phyloP scores from a whole-genome alignment of 768 basidiomycete species.

The Cantharellus anzutake region DNA sequence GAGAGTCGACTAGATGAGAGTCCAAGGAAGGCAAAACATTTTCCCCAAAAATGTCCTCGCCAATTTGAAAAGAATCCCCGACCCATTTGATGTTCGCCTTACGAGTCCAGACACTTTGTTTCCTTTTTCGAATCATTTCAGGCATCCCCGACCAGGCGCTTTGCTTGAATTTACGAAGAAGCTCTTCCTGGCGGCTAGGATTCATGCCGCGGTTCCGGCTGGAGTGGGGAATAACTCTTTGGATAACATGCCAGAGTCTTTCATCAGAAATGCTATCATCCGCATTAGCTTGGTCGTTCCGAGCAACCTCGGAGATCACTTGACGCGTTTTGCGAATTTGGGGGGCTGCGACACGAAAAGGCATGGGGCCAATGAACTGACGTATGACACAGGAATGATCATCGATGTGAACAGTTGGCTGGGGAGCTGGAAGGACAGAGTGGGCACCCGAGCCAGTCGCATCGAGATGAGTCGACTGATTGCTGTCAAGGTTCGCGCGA shows the following conservation, averaged over 20 bases:
- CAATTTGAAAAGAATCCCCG: slow-evolving; percentile 60
- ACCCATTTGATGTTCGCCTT: slow-evolving; percentile 27
- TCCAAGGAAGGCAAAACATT: background rate
- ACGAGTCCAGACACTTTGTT: slow-evolving; percentile 14
- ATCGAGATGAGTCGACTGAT: background rate
- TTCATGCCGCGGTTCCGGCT: slow-evolving; percentile 47
- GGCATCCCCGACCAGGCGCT: slow-evolving; percentile 30
- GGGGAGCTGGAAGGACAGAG: slow-evolving; percentile 5
- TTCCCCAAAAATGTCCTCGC: slow-evolving; percentile 39
- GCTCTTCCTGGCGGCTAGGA: slow-evolving; percentile 31
- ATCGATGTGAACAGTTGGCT: slow-evolving; percentile 9
- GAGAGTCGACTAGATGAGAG: too few relatives aligned
- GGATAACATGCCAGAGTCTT: background rate
- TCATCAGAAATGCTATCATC: slow-evolving; percentile 19
- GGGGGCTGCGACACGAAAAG: slow-evolving; percentile 32
- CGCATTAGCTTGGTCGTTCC: slow-evolving; percentile 4
- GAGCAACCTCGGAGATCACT: background rate
- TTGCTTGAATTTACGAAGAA: slow-evolving; percentile 40
- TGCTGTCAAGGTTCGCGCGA: background rate
- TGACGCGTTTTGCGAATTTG: slow-evolving; percentile 16
- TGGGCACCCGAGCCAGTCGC: background rate
- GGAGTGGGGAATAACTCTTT: background rate
- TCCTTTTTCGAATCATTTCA: background rate
- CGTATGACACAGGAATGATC: slow-evolving; percentile 18
- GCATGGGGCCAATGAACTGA: slow-evolving; percentile 61